A percentile compares a stretch with the other conserved stretches of the same genome.
Evolutionary conservation across 768 basidiomycete genomes (phyloP).

Genomic region (Trametopsis cervina): DNA sequence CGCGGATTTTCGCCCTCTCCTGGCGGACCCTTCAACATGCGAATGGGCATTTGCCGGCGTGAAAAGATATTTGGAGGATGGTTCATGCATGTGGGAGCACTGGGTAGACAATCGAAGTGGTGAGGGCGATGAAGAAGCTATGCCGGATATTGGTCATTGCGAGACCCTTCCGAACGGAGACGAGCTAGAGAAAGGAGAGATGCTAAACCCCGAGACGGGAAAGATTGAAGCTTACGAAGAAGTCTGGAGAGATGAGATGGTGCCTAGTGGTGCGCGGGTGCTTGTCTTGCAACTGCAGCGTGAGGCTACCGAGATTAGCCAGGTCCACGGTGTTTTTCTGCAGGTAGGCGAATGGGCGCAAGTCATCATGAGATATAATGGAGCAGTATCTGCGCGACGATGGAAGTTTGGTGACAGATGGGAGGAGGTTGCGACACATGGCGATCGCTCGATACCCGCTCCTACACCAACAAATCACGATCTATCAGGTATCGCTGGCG

Average conservation of each 20-base stretch:
- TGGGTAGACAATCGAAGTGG: conserved; percentile 5
- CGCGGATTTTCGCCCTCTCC: conserved; percentile 10
- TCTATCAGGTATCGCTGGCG: not conserved
- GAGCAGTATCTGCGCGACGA: conserved; percentile 4
- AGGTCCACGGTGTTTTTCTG: conserved; percentile 7
- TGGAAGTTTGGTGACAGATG: conserved; percentile 3
- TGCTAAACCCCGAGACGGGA: conserved; percentile 5
- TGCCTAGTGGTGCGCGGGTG: not conserved
- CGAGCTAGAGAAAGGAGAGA: conserved; percentile 12
- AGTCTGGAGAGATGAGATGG: conserved; percentile 7
- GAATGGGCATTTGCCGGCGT: conserved; percentile 11
- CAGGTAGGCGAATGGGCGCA: conserved; percentile 9
- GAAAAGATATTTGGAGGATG: conserved; percentile 4
- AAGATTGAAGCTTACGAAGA: conserved; percentile 3
- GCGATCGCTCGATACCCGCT: not conserved
- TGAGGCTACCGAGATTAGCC: not conserved
- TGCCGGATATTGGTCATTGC: conserved; percentile 8
- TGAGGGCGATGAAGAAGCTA: not conserved
- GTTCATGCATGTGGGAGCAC: conserved; percentile 3
- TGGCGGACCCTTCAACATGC: conserved; percentile 5
- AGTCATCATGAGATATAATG: not conserved
- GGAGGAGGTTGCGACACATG: not conserved
- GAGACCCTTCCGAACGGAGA: conserved; percentile 7
- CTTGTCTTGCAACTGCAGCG: not conserved
- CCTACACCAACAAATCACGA: not conserved